phyloP scores from a whole-genome alignment of 2,329 filamentous ascomycete species.

The Xylaria sp. region DNA sequence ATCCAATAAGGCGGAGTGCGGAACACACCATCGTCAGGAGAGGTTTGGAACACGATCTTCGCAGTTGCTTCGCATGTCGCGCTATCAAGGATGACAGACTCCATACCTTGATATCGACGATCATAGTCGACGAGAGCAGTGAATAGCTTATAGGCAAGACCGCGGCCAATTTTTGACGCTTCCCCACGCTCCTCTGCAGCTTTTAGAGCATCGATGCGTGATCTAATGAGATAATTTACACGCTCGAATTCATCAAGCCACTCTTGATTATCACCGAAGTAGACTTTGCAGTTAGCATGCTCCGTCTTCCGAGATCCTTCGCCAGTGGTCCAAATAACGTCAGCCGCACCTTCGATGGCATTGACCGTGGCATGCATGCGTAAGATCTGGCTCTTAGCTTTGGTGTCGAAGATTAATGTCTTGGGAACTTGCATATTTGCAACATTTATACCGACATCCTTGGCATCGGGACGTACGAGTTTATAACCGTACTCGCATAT shows the following conservation, averaged over 20 bases:
- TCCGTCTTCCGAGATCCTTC: conserved; percentile 68
- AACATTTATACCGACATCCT: conserved; percentile 70
- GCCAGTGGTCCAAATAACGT: conserved; percentile 68
- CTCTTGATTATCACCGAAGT: conserved; percentile 67
- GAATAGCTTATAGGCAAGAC: conserved; percentile 80
- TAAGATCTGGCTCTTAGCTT: conserved; percentile 64
- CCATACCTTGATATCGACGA: conserved; percentile 64
- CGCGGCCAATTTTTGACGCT: conserved; percentile 77
- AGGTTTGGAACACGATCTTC: conserved; percentile 61
- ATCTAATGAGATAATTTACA: conserved; percentile 74
- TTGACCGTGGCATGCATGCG: conserved; percentile 70
- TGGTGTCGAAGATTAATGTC: conserved; percentile 69
- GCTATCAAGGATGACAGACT: conserved; percentile 66
- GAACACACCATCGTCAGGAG: conserved; percentile 60
- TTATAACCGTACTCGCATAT: conserved; percentile 74
- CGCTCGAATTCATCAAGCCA: conserved; percentile 75
- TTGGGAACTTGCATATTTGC: conserved; percentile 75
- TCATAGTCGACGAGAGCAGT: conserved; percentile 66
- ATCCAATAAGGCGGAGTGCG: conserved; percentile 69
- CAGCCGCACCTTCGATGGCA: conserved; percentile 62
- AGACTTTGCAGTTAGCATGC: conserved; percentile 70
- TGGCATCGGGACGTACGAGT: conserved; percentile 65
- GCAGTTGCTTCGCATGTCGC: conserved; percentile 65
- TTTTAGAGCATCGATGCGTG: conserved; percentile 66
- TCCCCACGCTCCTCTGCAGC: conserved; percentile 71